Evolutionary conservation across 2,329 filamentous ascomycete genomes (phyloP).

Genomic region (Trichophyton benhamiae): DNA sequence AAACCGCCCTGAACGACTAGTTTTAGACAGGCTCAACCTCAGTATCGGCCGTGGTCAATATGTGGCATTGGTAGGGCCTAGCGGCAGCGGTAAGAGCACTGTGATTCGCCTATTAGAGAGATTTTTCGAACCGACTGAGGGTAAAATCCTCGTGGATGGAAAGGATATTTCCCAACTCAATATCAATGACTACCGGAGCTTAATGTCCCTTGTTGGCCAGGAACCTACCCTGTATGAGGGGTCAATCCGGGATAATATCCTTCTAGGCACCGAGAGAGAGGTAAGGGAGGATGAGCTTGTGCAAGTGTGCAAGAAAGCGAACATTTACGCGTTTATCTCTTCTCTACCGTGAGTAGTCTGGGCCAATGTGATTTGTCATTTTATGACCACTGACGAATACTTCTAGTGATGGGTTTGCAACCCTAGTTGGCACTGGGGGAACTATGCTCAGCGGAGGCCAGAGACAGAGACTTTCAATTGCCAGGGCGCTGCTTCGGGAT

Average conservation of each 20-base stretch:
- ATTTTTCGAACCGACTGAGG: constrained; percentile 80
- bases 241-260: constrained; percentile 77
- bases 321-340: constrained; percentile 79
- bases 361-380: constrained; percentile 40
- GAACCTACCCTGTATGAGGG: constrained; percentile 91
- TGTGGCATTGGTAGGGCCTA: constrained; percentile 75
- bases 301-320: constrained; percentile 73
- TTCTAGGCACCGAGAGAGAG: constrained; percentile 59
- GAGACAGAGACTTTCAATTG: not conserved
- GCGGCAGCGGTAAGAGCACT: constrained; percentile 85
- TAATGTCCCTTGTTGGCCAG: constrained; percentile 78
- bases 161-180: constrained; percentile 70
- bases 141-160: constrained; percentile 72
- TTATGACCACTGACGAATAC: constrained; percentile 33
- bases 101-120: constrained; percentile 84
- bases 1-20: constrained; percentile 77
- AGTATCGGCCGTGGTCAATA: constrained; percentile 36
- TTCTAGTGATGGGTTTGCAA: not conserved
- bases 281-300: constrained; percentile 60
- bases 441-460: not conserved
- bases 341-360: constrained; percentile 51
- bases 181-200: constrained; percentile 70
- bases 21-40: constrained; percentile 66
- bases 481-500: not conserved
- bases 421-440: not conserved